Evolutionary conservation across 2,329 filamentous ascomycete species (phyloP), one percentile per base, ranked within the genome.

Genomic region (Scedosporium dehoogii): DNA sequence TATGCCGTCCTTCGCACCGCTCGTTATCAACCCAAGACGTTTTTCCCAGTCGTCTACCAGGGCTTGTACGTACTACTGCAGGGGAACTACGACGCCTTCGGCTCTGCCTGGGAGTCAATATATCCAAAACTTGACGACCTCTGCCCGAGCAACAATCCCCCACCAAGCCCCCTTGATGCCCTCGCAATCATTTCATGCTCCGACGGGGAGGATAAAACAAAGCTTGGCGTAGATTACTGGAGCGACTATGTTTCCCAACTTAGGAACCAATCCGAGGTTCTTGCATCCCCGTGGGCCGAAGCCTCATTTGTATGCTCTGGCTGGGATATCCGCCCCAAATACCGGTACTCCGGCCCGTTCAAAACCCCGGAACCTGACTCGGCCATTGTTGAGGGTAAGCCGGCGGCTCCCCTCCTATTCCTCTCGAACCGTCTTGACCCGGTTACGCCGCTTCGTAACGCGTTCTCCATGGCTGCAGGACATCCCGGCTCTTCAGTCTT

Each of bases 331-430:
- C 69, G 71, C 1, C 70, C 78, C 5, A 72, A 70, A 63, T 79
- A 74, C 73, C 67, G 71, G n/a, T 80, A 77, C 68, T 66, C 67
- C 18, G 73, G 73, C 0, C 73, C 73, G 4, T 75, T 73, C 41
- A 68, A 66, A 4, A 70, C 70, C 1, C 72, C 72, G 1, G 14
- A 63, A 38, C 59, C 63, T 9, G 65, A 70, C 16, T 57, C 72
- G 6, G 42, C 65, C 29, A 16, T 68, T 2, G 62, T 65, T 2
- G 64, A 65, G 16, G 74, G 69, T 4, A 70, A 66, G 46, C 78
- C 79, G 0, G 68, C 69, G 0, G 74, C 75, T 3, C 78, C 79
- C 3, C 64, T 81, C 29, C 67, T 81, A 29, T 79, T 79, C 67
- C 64, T 81, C 3, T 72, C 74, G 12, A 76, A 74, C 61, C 65